Evolutionary conservation across 495 filamentous ascomycete species (phyloP).

Genomic region (Xylaria intraflava): DNA sequence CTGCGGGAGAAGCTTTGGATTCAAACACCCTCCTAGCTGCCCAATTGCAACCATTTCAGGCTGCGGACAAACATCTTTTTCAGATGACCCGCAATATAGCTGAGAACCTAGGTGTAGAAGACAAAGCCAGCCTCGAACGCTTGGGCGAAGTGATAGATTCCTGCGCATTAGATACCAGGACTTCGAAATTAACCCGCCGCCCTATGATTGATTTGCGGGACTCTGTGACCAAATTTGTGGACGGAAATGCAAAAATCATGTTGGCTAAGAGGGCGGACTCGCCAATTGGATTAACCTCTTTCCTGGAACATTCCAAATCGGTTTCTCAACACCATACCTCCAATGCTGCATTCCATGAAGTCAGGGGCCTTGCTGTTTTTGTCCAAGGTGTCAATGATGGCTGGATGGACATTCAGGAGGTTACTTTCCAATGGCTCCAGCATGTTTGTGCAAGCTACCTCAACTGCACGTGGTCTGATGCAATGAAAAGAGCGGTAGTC

Average conservation of each 20-base stretch:
- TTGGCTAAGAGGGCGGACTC: conserved; percentile 37
- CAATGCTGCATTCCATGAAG: conserved; percentile 49
- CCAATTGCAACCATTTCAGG: conserved; percentile 58
- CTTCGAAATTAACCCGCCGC: conserved; percentile 32
- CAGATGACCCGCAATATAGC: conserved; percentile 59
- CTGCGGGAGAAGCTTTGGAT: conserved; percentile 64
- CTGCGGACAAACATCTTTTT: conserved; percentile 73
- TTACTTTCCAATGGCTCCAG: conserved; percentile 59
- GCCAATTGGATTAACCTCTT: conserved; percentile 54
- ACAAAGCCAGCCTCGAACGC: conserved; percentile 43
- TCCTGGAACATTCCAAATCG: conserved; percentile 71
- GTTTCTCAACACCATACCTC: conserved; percentile 45
- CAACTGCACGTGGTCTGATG: conserved; percentile 60
- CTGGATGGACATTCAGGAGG: conserved; percentile 56
- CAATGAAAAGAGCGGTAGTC: conserved; percentile 62
- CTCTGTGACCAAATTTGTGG: conserved; percentile 35
- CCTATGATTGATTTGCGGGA: conserved; percentile 37
- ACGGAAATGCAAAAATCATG: conserved; percentile 35
- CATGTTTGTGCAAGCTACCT: conserved; percentile 57
- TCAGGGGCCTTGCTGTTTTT: conserved; percentile 52
- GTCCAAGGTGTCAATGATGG: conserved; percentile 45
- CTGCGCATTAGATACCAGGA: conserved; percentile 39
- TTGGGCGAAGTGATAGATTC: conserved; percentile 49
- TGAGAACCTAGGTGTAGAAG: conserved; percentile 56
- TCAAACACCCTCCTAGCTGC: conserved; percentile 64